Percentiles rank a stretch among this genome's conserved stretches.
Evolutionary conservation across 2,329 filamentous ascomycete species (phyloP).

Genomic region (Aspergillus spinulosporus): DNA sequence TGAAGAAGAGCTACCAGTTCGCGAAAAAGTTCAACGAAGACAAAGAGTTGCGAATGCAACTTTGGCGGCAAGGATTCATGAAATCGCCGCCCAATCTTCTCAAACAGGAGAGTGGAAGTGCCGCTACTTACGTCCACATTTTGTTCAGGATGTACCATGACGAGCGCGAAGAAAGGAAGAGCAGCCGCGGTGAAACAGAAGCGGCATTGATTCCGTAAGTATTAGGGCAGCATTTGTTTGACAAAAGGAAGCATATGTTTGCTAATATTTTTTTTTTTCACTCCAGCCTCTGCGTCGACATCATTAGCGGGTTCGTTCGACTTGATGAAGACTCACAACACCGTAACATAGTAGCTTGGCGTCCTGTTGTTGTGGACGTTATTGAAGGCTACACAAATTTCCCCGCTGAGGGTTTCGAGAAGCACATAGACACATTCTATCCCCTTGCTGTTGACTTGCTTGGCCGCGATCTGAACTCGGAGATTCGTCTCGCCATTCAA

Average conservation of each 20-base stretch:
- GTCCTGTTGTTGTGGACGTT: conserved; percentile 94
- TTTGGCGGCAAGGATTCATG: conserved; percentile 99
- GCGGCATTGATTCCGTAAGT: conserved; percentile 78
- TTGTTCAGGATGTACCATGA: conserved; percentile 97
- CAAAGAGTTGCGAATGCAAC: conserved; percentile 87
- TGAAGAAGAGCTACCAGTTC: conserved; percentile 96
- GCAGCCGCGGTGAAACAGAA: conserved; percentile 80
- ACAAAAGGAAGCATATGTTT: neutral
- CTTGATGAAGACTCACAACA: conserved; percentile 97
- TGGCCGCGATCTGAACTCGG: conserved; percentile 74
- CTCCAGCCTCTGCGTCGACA: conserved; percentile 78
- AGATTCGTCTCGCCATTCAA: conserved; percentile 76
- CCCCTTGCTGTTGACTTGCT: conserved; percentile 81
- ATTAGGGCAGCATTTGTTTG: neutral
- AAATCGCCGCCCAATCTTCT: conserved; percentile 96
- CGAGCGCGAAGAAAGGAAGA: conserved; percentile 75
- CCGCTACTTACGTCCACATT: conserved; percentile 93
- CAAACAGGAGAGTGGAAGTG: conserved; percentile 92
- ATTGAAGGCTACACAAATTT: conserved; percentile 89
- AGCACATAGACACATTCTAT: conserved; percentile 80
- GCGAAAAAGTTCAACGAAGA: conserved; percentile 97
- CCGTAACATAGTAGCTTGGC: conserved; percentile 94
- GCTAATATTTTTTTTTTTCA: conserved; percentile 22
- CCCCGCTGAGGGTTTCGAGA: conserved; percentile 73
- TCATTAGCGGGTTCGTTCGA: conserved; percentile 78